Evolutionary conservation across 495 filamentous ascomycete species (phyloP), one percentile per base, ranked within the genome.

Genomic region (Bacidia gigantensis): DNA sequence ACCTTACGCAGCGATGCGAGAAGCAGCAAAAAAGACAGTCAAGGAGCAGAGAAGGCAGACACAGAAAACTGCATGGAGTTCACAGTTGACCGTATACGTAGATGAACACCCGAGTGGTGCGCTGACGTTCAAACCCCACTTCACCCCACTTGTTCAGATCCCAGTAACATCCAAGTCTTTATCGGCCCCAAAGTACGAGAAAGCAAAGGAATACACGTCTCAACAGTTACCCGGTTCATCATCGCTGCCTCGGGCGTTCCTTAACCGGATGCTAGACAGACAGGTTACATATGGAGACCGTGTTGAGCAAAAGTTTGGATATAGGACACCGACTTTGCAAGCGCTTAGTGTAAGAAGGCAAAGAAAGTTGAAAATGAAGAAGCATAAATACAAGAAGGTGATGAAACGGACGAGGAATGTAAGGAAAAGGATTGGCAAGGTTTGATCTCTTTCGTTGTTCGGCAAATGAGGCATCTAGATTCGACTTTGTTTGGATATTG

Each of bases 321-420:
- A 35, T 14, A 35, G 14, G 14, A 35, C 7, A 35, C 29, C 29
- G 3, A 29, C 46, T 10, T 73, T 75, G 73, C 68, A 78, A 25
- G 72, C 81, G 17, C 84, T 99, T 60, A 92, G 86, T 66, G 92
- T 95, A 53, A 84, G 80, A 68, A 75, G 93, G 67, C 84, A 88
- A 56, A 75, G 88, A 61, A 87, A 86, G 69, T 69, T 89, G 64
- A 95, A 90, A 79, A 98, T 98, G 89, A 98, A 98, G 86, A 98
- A 97, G 76, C 89, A 97, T 73, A 98, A 98, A 79, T 93, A 94
- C 67, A 97, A 95, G 90, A 97, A 97, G 79, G 74, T 99, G 55
- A 86, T 94, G 84, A 82, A 78, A 73, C 76, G 79, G 69, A 99
- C 93, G 60, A 78, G 90, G 63, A 93, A 87, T 63, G 62, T 87